phyloP scores from a whole-genome alignment of 495 filamentous ascomycete genomes.

The Clavariopsis aquatica region DNA sequence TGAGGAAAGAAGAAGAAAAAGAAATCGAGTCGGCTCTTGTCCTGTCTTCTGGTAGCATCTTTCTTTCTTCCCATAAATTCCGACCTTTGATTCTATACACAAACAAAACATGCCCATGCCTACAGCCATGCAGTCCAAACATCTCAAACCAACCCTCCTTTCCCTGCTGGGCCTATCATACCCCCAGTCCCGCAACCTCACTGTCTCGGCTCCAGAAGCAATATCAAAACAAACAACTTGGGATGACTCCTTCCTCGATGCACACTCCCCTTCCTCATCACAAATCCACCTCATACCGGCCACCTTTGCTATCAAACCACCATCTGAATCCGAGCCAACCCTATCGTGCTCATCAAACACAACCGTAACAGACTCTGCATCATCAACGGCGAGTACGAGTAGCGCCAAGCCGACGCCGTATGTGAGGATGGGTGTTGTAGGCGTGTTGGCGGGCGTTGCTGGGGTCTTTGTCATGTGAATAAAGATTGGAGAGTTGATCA shows the following conservation, averaged over 20 bases:
- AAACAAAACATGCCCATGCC: not conserved
- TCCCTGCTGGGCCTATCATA: not conserved
- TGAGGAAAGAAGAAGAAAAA: too few species aligned
- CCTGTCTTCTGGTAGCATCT: not conserved
- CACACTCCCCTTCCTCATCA: not conserved
- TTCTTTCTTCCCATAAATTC: too few species aligned
- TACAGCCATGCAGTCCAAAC: not conserved
- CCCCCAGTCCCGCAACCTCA: not conserved
- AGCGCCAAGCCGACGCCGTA: not conserved
- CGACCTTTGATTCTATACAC: too few species aligned
- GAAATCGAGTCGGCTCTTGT: not conserved
- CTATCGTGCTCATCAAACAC: too few species aligned
- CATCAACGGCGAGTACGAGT: not conserved
- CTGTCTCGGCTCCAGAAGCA: not conserved
- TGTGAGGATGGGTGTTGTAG: not conserved
- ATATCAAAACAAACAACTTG: not conserved
- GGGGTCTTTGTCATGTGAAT: not conserved
- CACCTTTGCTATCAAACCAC: too few species aligned
- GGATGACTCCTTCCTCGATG: not conserved
- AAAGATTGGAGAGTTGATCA: not conserved
- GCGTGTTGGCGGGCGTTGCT: not conserved
- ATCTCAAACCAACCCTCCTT: not conserved
- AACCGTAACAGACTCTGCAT: not conserved
- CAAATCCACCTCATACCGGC: not conserved
- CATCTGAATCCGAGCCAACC: too few species aligned